Conservation (phyloP, 345 rosid genomes). For the Populus simonii region DNA sequence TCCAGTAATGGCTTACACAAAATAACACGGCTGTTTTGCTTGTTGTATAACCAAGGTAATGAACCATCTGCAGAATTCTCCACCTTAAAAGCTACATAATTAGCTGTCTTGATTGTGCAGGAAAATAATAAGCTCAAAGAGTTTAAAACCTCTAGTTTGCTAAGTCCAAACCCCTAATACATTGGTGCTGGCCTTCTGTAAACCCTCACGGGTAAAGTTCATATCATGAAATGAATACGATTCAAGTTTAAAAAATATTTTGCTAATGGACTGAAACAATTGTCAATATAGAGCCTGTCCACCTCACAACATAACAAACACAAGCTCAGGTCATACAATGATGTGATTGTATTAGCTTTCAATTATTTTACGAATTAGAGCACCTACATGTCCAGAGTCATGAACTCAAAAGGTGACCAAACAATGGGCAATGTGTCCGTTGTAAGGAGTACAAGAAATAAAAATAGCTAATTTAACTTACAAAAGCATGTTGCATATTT, state of each 20-base stretch:
- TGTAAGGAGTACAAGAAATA: background rate
- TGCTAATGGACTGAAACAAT: background rate
- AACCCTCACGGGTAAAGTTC: background rate
- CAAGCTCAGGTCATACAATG: background rate
- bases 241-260: background rate
- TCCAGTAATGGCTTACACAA: background rate
- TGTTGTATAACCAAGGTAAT: background rate
- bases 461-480: conserved; percentile 33
- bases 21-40: background rate
- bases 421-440: background rate
- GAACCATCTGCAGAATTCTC: background rate
- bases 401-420: background rate
- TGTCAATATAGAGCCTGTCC: background rate
- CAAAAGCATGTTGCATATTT: conserved; percentile 91
- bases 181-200: background rate
- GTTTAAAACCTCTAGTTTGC: background rate
- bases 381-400: background rate
- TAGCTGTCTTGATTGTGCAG: background rate
- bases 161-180: background rate
- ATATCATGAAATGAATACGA: background rate
- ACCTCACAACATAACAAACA: background rate
- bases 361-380: background rate
- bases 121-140: background rate
- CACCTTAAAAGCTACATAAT: background rate
- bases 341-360: background rate